Base-by-base conservation (phyloP, 345 rosid species). In the Eucalyptus globulus region DNA sequence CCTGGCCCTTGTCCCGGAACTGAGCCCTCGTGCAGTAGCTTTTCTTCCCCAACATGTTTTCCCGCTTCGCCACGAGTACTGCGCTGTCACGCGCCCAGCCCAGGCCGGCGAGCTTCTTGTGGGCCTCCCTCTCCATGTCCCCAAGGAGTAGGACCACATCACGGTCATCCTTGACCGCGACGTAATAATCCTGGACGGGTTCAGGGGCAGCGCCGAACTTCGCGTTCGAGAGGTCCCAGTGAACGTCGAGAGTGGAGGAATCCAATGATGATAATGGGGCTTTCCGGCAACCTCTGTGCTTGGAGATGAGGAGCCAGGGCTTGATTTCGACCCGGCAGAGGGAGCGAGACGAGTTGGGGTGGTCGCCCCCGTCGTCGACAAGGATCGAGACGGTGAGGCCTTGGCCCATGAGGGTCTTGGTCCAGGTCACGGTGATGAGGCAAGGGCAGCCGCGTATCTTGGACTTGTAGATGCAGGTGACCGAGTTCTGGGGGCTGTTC, bases 221-320 rank as follows among this genome's bases (percentile, higher is more conserved):
- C 22, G 99, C 98, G 45, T 92, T 92, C 24, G 96, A 92, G 3
- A 97, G 92, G 89, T 97, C 98, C 99, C 99, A 97, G 21, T 93
- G 91, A 86, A 97, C 92, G 88, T 93, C 92, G 90, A 96, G 89
- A 49, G 92, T 93, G 87, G 92, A 91, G 9, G 96, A 93, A 87
- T 94, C 95, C 24, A 92, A 37, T 40, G 83, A 76, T 4, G 83
- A 76, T 22, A 76, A 76, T 21, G 83, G 81, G 27, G 83, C 83
- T 94, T 89, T 94, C 94, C 60, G 58, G 76, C 47, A 50, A 89
- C 83, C 50, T 81, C 87, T 92, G 91, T n/a, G 99, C 99, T 97
- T 95, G 92, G 93, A 97, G 44, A 97, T 95, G 94, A 97, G 97
- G 69, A 96, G 87, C 98, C 98, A 97, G 13, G 98, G 98, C 90